Evolutionary conservation across 176 grass and related monocot species (phyloP).

Genomic region (Oryza meyeriana): DNA sequence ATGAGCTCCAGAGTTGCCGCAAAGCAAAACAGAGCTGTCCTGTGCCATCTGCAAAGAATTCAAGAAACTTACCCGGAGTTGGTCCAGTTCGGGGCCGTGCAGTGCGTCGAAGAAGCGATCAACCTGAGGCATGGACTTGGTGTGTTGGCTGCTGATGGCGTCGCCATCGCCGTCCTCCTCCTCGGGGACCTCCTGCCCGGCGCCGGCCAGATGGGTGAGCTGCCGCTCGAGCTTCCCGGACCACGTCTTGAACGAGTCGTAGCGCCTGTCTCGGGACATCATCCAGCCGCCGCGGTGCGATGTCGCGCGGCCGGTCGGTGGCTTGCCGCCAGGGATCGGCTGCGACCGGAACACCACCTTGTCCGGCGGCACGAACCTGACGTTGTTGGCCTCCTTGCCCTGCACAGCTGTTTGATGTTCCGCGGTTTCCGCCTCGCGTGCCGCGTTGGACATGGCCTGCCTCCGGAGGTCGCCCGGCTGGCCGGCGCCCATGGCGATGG

Average conservation of each 20-base stretch:
- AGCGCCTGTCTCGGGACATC: conserved; percentile 42
- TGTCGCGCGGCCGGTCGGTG: neutral
- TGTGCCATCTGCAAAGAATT: neutral
- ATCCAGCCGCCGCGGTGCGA: neutral
- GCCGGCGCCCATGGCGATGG: neutral
- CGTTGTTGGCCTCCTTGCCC: neutral
- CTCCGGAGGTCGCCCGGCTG: neutral
- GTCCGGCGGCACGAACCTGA: conserved; percentile 35
- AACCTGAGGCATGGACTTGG: conserved; percentile 41
- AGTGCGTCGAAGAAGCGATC: conserved; percentile 85
- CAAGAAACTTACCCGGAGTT: conserved; percentile 48
- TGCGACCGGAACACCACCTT: conserved; percentile 74
- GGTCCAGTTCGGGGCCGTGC: conserved; percentile 86
- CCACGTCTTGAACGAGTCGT: conserved; percentile 88
- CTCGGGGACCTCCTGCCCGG: conserved; percentile 22
- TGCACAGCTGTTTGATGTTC: neutral
- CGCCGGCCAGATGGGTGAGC: conserved; percentile 53
- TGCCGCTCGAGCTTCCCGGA: conserved; percentile 80
- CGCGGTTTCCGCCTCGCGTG: neutral
- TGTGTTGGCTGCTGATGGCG: neutral
- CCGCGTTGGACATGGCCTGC: conserved; percentile 15
- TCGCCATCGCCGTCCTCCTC: neutral
- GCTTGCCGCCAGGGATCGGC: conserved; percentile 37
- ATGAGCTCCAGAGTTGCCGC: neutral
- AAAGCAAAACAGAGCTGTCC: neutral